Evolutionary conservation across 169 alveolate genomes (phyloP).

Genomic region (Amoebophrya sp.): DNA sequence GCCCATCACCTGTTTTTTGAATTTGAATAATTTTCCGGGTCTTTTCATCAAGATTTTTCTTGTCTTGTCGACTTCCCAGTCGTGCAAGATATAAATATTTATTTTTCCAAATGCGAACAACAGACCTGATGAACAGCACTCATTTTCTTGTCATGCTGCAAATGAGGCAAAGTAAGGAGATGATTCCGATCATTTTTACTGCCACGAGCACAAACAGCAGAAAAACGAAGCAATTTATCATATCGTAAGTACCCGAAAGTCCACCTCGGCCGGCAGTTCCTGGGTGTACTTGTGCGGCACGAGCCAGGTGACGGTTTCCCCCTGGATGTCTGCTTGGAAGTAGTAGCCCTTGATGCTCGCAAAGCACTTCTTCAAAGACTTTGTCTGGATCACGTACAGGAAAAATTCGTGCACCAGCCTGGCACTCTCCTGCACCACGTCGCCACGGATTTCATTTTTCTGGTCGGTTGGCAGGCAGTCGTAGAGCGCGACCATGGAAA

Average conservation of each 20-base stretch:
- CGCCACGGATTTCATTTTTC: constrained; percentile 49
- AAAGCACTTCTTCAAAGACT: constrained; percentile 63
- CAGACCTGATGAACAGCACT: too few species aligned
- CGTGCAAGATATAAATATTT: too few species aligned
- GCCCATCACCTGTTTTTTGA: constrained; percentile 67
- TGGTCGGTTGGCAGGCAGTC: constrained; percentile 56
- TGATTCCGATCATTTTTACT: too few species aligned
- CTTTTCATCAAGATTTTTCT: too few species aligned
- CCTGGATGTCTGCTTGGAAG: constrained; percentile 90
- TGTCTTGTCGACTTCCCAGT: too few species aligned
- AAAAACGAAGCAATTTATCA: too few species aligned
- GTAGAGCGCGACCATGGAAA: constrained; percentile 85
- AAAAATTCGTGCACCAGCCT: constrained; percentile 72
- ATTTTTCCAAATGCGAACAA: too few species aligned
- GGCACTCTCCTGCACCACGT: constrained; percentile 58
- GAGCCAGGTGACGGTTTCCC: constrained; percentile 92
- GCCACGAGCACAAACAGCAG: too few species aligned
- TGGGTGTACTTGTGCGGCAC: constrained; percentile 94
- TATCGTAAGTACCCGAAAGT: constrained; percentile 88
- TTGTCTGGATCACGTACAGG: constrained; percentile 59
- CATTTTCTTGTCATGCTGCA: too few species aligned
- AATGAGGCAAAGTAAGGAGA: too few species aligned
- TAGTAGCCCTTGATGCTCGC: constrained; percentile 92
- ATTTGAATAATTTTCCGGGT: too few species aligned
- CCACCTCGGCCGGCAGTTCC: constrained; percentile 74